Conservation (phyloP, 2,329 filamentous ascomycete genomes). For the Talaromyces amestolkiae region DNA sequence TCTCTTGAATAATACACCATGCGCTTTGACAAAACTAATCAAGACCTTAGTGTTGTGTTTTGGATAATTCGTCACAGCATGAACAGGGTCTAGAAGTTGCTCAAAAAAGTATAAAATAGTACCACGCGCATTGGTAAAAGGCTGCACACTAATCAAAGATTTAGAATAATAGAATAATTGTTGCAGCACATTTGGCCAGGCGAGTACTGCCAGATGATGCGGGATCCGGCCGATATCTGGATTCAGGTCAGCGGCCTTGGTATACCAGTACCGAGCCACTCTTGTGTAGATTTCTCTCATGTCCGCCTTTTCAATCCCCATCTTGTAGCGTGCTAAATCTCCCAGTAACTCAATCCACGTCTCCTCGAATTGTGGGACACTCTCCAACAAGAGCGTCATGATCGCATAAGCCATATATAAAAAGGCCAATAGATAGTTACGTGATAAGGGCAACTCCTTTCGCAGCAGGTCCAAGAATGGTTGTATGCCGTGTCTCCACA, state of each 20-base stretch:
- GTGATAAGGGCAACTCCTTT: slow-evolving; percentile 68
- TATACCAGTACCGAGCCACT: slow-evolving; percentile 81
- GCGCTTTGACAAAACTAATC: slow-evolving; percentile 52
- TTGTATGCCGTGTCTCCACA: slow-evolving; percentile 94
- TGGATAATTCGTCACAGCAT: slow-evolving; percentile 33
- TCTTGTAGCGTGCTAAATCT: slow-evolving; percentile 78
- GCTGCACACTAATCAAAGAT: slow-evolving; percentile 54
- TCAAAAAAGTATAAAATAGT: slow-evolving; percentile 57
- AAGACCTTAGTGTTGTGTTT: slow-evolving; percentile 33
- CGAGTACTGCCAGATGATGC: slow-evolving; percentile 75
- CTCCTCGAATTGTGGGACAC: slow-evolving; percentile 75
- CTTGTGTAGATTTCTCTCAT: slow-evolving; percentile 76
- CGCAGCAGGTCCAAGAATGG: slow-evolving; percentile 75
- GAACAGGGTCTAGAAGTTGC: slow-evolving; percentile 46
- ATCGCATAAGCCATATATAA: slow-evolving; percentile 88
- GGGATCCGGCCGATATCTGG: slow-evolving; percentile 77
- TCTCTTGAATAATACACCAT: slow-evolving; percentile 50
- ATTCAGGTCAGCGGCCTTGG: slow-evolving; percentile 71
- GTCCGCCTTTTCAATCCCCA: slow-evolving; percentile 87
- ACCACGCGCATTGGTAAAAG: slow-evolving; percentile 57
- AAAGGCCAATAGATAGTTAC: slow-evolving; percentile 88
- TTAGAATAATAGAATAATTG: slow-evolving; percentile 61
- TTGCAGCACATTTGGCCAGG: slow-evolving; percentile 56
- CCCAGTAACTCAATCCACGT: slow-evolving; percentile 94
- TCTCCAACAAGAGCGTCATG: slow-evolving; percentile 84